These are phyloP conservation scores for Paspalum vaginatum DNA, from an alignment of 176 grass and related monocot species.

Conservation along the genomic window DNA sequence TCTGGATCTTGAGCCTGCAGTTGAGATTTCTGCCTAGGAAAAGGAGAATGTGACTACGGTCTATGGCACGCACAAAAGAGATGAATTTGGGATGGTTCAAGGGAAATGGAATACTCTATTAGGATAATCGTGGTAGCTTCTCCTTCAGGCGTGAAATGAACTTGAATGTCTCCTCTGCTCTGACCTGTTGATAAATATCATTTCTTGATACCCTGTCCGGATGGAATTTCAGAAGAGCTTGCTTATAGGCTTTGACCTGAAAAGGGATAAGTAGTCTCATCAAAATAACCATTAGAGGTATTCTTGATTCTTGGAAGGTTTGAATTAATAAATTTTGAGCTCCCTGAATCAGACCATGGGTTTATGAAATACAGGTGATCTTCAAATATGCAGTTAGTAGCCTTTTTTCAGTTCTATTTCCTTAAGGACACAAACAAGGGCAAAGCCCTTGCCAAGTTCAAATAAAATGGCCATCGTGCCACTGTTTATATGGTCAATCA, in stretches of 20 bases:
- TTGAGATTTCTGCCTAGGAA: slow-evolving; percentile 29
- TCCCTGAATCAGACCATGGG: slow-evolving; percentile 6
- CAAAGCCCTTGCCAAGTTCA: background rate
- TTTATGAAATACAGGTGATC: background rate
- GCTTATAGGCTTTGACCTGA: slow-evolving; percentile 89
- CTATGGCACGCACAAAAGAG: background rate
- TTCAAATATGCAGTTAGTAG: background rate
- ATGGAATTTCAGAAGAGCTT: slow-evolving; percentile 86
- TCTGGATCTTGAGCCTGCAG: background rate
- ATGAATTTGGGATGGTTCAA: background rate
- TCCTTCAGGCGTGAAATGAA: slow-evolving; percentile 93
- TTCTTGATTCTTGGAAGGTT: background rate
- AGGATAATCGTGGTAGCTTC: slow-evolving; percentile 48
- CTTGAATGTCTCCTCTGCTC: slow-evolving; percentile 97
- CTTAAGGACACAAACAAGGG: background rate
- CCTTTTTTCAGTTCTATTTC: background rate
- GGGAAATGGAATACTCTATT: slow-evolving; percentile 34
- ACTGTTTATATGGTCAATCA: background rate
- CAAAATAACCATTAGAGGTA: background rate
- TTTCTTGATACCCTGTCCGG: slow-evolving; percentile 75
- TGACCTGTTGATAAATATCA: slow-evolving; percentile 79
- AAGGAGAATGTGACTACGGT: background rate
- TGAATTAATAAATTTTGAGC: background rate
- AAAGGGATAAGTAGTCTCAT: slow-evolving; percentile 22
- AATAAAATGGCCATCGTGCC: background rate